These are phyloP conservation scores for Paraurostyla sp. DNA, from an alignment of 73 alveolate genomes.

Conservation along the genomic window DNA sequence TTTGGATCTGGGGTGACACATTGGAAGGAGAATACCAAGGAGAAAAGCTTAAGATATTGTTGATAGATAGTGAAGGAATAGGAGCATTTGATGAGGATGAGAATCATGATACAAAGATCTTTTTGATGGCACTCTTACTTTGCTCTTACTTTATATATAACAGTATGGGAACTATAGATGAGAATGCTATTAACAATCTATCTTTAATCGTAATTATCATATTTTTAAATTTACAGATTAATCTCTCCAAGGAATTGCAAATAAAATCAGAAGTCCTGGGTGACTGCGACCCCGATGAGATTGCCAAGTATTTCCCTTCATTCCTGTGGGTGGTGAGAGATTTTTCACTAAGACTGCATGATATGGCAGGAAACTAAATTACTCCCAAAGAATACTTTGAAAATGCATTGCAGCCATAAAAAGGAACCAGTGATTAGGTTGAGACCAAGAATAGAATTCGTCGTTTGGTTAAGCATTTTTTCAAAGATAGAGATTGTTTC, in stretches of 20 bases:
- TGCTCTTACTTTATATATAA: slow-evolving; percentile 88
- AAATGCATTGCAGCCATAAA: slow-evolving; percentile 83
- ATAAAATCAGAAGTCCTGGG: slow-evolving; percentile 57
- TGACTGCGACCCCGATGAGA: slow-evolving; percentile 79
- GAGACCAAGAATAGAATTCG: slow-evolving; percentile 96
- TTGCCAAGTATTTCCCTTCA: slow-evolving; percentile 83
- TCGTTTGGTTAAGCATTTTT: slow-evolving; percentile 93
- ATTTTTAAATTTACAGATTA: slow-evolving; percentile 78
- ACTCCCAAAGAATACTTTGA: slow-evolving; percentile 95
- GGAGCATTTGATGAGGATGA: slow-evolving; percentile 95
- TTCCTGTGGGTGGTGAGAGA: slow-evolving; percentile 93
- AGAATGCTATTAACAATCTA: slow-evolving; percentile 86
- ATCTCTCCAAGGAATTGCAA: slow-evolving; percentile 84
- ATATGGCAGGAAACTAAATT: slow-evolving; percentile 85
- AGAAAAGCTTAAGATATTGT: slow-evolving; percentile 79
- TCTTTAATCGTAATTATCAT: slow-evolving; percentile 83
- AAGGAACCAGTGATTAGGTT: slow-evolving; percentile 86
- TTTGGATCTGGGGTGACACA: slow-evolving; percentile 91
- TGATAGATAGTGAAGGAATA: slow-evolving; percentile 89
- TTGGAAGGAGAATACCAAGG: slow-evolving; percentile 82
- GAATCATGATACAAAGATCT: slow-evolving; percentile 90
- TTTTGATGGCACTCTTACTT: slow-evolving; percentile 81
- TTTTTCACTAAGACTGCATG: slow-evolving; percentile 87
- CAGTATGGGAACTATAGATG: slow-evolving; percentile 92
- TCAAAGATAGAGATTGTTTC: slow-evolving; percentile 97